phyloP scores from a whole-genome alignment of 805 yeast genomes.

The Saturnispora kantuleensis region DNA sequence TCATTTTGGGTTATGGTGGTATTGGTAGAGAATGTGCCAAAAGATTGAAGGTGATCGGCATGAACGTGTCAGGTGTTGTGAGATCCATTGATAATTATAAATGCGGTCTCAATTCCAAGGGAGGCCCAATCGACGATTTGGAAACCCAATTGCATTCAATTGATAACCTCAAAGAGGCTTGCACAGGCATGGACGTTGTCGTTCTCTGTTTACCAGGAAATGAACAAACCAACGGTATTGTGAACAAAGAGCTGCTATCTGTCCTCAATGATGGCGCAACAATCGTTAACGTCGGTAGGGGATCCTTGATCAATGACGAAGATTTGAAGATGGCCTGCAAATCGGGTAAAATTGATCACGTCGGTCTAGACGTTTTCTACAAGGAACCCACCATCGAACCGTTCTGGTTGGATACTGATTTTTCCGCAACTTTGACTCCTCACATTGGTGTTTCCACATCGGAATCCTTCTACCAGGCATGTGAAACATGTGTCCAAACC shows the following conservation, averaged over 20 bases:
- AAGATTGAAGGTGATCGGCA: conserved; percentile 48
- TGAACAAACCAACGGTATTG: conserved; percentile 43
- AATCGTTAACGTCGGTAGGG: conserved; percentile 70
- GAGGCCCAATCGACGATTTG: conserved; percentile 24
- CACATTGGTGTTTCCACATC: conserved; percentile 63
- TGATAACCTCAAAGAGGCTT: conserved; percentile 33
- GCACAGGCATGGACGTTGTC: conserved; percentile 38
- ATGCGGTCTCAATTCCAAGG: conserved; percentile 28
- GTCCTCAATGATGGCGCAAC: conserved; percentile 45
- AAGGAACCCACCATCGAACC: conserved; percentile 44
- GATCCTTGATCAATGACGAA: conserved; percentile 56
- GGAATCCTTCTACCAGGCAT: conserved; percentile 44
- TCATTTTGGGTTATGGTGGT: conserved; percentile 66
- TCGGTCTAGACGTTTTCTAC: conserved; percentile 66
- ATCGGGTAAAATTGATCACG: conserved; percentile 49
- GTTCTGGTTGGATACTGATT: conserved; percentile 8
- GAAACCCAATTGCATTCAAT: conserved; percentile 39
- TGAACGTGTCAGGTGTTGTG: conserved; percentile 55
- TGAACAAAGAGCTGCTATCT: conserved; percentile 39
- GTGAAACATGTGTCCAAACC: conserved; percentile 44
- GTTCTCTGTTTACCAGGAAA: conserved; percentile 62
- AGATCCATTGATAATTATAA: conserved; percentile 25
- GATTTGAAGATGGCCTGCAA: conserved; percentile 53
- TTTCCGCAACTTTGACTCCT: conserved; percentile 47
- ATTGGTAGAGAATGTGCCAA: conserved; percentile 60